These are phyloP conservation scores for Heliamphora pulchella DNA, from an alignment of 179 eudicot genomes.

Conservation along the genomic window DNA sequence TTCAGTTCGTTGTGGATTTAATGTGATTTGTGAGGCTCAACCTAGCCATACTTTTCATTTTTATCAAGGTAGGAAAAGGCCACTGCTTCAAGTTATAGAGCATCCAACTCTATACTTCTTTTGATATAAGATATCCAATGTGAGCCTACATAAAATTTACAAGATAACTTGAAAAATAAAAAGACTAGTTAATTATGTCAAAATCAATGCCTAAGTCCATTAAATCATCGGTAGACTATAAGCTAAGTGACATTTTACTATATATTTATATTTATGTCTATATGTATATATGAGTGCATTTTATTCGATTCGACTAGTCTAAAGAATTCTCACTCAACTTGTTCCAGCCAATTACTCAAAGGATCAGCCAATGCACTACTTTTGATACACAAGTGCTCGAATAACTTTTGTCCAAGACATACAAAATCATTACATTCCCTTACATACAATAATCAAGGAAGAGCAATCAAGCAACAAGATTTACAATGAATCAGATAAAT, in stretches of 20 bases:
- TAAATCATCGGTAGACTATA: not conserved
- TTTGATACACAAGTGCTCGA: not conserved
- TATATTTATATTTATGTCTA: not conserved
- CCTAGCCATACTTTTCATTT: not conserved
- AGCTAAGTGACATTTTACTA: not conserved
- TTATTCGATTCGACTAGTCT: not conserved
- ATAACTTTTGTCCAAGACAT: not conserved
- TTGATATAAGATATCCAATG: not conserved
- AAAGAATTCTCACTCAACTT: not conserved
- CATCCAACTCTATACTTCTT: not conserved
- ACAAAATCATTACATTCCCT: no score
- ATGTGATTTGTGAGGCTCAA: not conserved
- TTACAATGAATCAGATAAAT: not conserved
- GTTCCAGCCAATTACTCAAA: not conserved
- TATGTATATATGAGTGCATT: not conserved
- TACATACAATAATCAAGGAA: not conserved
- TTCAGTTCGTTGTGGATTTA: not conserved
- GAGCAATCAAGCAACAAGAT: not conserved
- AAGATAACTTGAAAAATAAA: not conserved
- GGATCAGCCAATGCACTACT: not conserved
- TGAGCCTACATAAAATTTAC: not conserved
- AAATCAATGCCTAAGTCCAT: not conserved
- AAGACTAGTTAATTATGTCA: not conserved
- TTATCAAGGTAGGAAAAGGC: not conserved
- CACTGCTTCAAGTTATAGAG: not conserved